Evolutionary conservation across 2,329 filamentous ascomycete species (phyloP).

Genomic region (Colletotrichum sp.): DNA sequence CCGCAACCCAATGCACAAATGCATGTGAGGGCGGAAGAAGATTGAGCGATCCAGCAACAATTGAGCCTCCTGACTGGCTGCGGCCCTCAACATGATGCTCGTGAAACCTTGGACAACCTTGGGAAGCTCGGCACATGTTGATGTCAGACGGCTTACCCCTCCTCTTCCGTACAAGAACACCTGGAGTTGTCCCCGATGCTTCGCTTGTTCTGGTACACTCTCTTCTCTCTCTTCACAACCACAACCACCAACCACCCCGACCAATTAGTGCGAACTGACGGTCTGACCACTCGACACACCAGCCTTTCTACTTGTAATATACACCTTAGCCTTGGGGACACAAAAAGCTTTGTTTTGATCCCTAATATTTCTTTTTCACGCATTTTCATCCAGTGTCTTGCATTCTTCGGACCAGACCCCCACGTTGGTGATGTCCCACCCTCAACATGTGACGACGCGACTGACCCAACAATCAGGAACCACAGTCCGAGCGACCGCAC

Average conservation of each 20-base stretch:
- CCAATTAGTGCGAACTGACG: background rate
- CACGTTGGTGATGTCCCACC: background rate
- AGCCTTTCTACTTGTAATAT: background rate
- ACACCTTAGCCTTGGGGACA: background rate
- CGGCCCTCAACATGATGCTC: background rate
- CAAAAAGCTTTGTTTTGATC: background rate
- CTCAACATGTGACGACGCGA: constrained; percentile 4
- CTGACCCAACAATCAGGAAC: background rate
- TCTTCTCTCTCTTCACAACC: background rate
- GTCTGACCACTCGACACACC: background rate
- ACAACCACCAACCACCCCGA: background rate
- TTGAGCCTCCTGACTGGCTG: background rate
- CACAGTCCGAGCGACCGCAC: background rate
- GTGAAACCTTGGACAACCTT: constrained; percentile 18
- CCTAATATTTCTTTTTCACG: background rate
- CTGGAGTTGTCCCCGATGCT: background rate
- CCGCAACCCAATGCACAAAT: constrained; percentile 13
- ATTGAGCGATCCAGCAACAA: constrained; percentile 6
- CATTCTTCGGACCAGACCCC: background rate
- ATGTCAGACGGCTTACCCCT: constrained; percentile 15
- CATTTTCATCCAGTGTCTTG: background rate
- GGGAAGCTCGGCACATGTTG: constrained; percentile 18
- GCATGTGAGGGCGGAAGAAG: constrained; percentile 15
- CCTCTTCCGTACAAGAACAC: constrained; percentile 13
- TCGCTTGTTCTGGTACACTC: background rate